Percentiles rank a stretch among this genome's conserved stretches.
Evolutionary conservation across 495 filamentous ascomycete species (phyloP).

Genomic region (Xylaria acuta): DNA sequence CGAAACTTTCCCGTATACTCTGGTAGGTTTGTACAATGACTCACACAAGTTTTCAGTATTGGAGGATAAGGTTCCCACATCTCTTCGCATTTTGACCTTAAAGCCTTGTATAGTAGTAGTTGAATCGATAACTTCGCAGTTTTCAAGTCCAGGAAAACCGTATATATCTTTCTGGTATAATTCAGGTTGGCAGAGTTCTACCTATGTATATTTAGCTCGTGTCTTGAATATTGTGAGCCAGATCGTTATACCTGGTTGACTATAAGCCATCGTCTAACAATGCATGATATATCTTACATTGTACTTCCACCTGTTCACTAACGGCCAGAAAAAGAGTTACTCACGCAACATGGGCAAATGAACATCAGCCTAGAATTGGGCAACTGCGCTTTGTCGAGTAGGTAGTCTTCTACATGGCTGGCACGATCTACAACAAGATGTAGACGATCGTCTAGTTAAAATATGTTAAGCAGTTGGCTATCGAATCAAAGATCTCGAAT

Average conservation of each 20-base stretch:
- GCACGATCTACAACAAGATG: too few species aligned
- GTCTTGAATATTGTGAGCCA: not conserved
- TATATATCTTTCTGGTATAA: not conserved
- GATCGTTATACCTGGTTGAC: not conserved
- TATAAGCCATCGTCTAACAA: not conserved
- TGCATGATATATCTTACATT: not conserved
- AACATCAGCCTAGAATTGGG: too few species aligned
- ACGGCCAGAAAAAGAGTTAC: not conserved
- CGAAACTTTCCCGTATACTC: not conserved
- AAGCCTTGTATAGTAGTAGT: not conserved
- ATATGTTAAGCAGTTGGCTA: too few species aligned
- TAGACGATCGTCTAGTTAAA: too few species aligned
- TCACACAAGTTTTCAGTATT: not conserved
- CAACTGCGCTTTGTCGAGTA: too few species aligned
- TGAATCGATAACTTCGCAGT: not conserved
- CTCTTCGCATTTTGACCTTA: not conserved
- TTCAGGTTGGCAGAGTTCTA: not conserved
- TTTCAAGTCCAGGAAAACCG: not conserved
- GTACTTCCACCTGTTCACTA: not conserved
- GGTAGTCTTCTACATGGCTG: too few species aligned
- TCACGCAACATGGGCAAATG: not conserved
- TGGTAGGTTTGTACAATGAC: not conserved
- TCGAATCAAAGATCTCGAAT: too few species aligned
- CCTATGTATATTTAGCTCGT: not conserved
- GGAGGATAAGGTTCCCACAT: not conserved